phyloP scores from a whole-genome alignment of 768 basidiomycete species.

The Boletellus ananas region DNA sequence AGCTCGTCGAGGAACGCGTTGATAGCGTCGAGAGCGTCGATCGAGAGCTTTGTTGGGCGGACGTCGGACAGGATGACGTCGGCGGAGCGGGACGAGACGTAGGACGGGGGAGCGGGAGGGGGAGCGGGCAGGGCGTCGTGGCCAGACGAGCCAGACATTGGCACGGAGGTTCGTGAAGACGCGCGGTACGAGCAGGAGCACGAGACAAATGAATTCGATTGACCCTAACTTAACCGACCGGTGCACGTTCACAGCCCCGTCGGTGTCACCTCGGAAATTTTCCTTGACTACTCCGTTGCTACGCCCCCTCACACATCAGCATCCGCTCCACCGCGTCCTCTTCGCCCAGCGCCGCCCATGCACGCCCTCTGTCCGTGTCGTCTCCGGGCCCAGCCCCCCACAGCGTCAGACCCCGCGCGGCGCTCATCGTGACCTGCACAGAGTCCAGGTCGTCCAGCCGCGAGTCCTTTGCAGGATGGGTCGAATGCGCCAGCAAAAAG shows the following conservation, averaged over 20 bases:
- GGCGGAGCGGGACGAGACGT: slow-evolving; percentile 79
- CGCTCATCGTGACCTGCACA: slow-evolving; percentile 42
- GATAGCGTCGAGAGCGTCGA: slow-evolving; percentile 72
- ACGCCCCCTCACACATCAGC: slow-evolving; percentile 1
- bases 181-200: slow-evolving; percentile 1
- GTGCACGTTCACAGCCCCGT: slow-evolving; percentile 8
- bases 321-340: slow-evolving; percentile 23
- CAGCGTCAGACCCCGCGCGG: slow-evolving; percentile 47
- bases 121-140: slow-evolving; percentile 15
- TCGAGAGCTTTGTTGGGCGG: slow-evolving; percentile 81
- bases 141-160: slow-evolving; percentile 48
- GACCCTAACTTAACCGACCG: slow-evolving; percentile 17
- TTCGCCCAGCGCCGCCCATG: slow-evolving; percentile 5
- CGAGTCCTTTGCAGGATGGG: slow-evolving; percentile 38
- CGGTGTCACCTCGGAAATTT: neutral
- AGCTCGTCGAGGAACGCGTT: slow-evolving; percentile 85
- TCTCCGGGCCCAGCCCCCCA: slow-evolving; percentile 32
- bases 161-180: slow-evolving; percentile 8
- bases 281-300: too few relatives aligned
- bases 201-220: slow-evolving; percentile 8
- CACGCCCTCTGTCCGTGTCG: neutral
- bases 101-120: slow-evolving; percentile 68
- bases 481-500: slow-evolving; percentile 43
- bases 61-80: slow-evolving; percentile 92
- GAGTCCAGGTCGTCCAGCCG: slow-evolving; percentile 48